Conservation (phyloP, 139 green algal genomes). For the Coelastrella sp. region DNA sequence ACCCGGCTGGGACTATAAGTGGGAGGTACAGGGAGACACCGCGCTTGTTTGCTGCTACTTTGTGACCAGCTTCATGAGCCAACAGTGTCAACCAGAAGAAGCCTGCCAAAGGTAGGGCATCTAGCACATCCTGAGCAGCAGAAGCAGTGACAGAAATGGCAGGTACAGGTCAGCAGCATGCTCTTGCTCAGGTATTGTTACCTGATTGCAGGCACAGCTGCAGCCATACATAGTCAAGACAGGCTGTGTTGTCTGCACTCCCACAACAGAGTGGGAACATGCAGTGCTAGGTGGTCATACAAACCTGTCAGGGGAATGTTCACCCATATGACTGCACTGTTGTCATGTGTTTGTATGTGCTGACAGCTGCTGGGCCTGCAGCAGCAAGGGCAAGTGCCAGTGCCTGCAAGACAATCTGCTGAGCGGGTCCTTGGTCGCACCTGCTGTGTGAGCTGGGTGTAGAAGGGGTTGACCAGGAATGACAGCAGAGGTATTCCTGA, state of each 20-base stretch:
- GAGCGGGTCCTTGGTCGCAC: too few relatives aligned
- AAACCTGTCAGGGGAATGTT: too few relatives aligned
- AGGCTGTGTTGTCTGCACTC: too few relatives aligned
- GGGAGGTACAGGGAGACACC: constrained; percentile 80
- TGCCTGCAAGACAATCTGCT: too few relatives aligned
- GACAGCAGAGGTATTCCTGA: constrained; percentile 71
- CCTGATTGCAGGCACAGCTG: too few relatives aligned
- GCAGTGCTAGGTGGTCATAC: too few relatives aligned
- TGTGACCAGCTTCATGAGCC: constrained; percentile 77
- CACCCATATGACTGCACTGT: too few relatives aligned
- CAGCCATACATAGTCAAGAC: too few relatives aligned
- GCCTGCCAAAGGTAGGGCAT: constrained; percentile 60
- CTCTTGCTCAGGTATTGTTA: background rate
- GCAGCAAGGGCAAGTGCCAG: too few relatives aligned
- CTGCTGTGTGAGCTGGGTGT: constrained; percentile 45
- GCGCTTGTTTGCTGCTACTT: constrained; percentile 61
- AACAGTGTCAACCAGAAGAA: constrained; percentile 53
- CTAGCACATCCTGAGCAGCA: constrained; percentile 54
- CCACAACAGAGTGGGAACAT: too few relatives aligned
- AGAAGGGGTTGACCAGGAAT: constrained; percentile 60
- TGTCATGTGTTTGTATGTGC: too few relatives aligned
- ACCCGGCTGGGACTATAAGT: constrained; percentile 81
- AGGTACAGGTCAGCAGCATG: background rate
- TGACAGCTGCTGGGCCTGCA: too few relatives aligned
- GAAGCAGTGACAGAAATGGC: background rate